Conservation (phyloP, 1,284 basidiomycete genomes). For the Spongiforma sp. region DNA sequence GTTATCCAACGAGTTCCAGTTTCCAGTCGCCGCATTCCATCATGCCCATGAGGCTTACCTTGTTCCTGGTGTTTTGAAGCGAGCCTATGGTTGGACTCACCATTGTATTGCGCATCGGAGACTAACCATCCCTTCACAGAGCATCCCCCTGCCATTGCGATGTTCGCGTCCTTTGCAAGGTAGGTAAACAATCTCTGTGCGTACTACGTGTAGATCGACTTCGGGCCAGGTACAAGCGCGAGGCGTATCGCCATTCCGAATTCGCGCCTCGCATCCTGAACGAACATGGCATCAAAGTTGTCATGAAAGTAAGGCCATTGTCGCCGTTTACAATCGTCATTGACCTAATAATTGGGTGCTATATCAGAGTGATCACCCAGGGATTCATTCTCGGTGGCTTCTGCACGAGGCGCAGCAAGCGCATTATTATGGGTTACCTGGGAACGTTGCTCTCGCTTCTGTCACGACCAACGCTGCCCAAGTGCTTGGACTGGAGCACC, state of each 20-base stretch:
- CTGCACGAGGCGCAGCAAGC: slow-evolving; percentile 75
- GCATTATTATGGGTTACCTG: slow-evolving; percentile 60
- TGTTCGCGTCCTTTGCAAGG: slow-evolving; percentile 74
- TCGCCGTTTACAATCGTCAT: background rate
- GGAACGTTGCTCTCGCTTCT: slow-evolving; percentile 53
- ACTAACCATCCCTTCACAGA: slow-evolving; percentile 37
- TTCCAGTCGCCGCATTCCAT: slow-evolving; percentile 84
- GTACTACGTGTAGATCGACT: no score
- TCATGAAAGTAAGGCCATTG: slow-evolving; percentile 51
- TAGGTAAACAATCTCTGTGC: no score
- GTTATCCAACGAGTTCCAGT: slow-evolving; percentile 81
- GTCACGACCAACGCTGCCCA: slow-evolving; percentile 70
- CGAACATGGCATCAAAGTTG: slow-evolving; percentile 31
- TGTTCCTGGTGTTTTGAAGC: slow-evolving; percentile 79
- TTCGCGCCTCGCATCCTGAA: slow-evolving; percentile 34
- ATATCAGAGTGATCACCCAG: slow-evolving; percentile 67
- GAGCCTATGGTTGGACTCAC: slow-evolving; percentile 64
- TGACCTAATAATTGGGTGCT: background rate
- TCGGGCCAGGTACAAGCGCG: slow-evolving; percentile 74
- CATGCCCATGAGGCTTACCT: slow-evolving; percentile 90
- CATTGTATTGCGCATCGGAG: slow-evolving; percentile 19
- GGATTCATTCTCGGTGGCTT: slow-evolving; percentile 68
- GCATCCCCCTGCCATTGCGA: slow-evolving; percentile 73
- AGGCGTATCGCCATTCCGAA: slow-evolving; percentile 60
- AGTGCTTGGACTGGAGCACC: slow-evolving; percentile 66